Percentiles rank a stretch among this genome's conserved stretches.
Conservation (phyloP, 768 basidiomycete species). For the Chiua virens region DNA sequence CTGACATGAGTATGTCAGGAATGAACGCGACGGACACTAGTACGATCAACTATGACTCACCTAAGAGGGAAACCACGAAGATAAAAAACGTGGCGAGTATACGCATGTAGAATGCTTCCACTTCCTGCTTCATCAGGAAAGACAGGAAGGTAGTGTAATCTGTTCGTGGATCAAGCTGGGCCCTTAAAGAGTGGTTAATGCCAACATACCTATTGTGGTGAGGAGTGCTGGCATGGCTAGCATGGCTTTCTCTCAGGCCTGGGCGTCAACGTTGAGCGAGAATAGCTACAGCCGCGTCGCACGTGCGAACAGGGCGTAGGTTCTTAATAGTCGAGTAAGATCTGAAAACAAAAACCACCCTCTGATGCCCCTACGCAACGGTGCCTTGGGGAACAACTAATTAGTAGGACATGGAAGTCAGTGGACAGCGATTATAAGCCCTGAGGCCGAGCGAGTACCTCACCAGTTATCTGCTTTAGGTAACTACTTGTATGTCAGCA, state of each 20-base stretch:
- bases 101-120: background rate
- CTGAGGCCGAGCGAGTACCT: conserved; percentile 8
- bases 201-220: background rate
- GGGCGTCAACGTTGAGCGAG: too few relatives aligned
- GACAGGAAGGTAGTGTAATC: background rate
- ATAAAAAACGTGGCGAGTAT: conserved; percentile 40
- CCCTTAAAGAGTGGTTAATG: background rate
- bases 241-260: too few relatives aligned
- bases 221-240: background rate
- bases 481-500: background rate
- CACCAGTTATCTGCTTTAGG: conserved; percentile 12
- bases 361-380: background rate
- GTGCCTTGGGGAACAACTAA: background rate
- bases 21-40: background rate
- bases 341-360: background rate
- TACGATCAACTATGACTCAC: conserved; percentile 37
- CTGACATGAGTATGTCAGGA: conserved; percentile 29
- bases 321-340: too few relatives aligned
- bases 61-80: conserved; percentile 61
- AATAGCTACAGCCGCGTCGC: too few relatives aligned
- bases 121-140: conserved; percentile 1
- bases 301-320: too few relatives aligned
- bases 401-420: background rate
- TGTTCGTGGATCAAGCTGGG: background rate
- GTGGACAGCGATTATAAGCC: background rate